Conservation (phyloP, 495 filamentous ascomycete genomes). For the Articulospora tetracladia region DNA sequence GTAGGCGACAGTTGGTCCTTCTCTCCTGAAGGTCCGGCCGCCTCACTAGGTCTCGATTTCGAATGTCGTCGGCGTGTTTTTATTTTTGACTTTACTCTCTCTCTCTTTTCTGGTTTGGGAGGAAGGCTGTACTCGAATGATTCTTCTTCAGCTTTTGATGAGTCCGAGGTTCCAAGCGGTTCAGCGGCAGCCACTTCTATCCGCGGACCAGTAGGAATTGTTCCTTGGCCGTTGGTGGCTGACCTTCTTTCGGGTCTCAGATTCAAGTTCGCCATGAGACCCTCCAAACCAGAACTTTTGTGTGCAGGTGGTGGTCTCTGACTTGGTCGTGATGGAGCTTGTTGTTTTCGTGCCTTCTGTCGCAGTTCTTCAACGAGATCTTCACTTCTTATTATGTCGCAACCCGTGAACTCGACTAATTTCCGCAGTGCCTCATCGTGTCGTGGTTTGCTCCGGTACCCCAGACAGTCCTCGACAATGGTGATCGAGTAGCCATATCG, state of each 20-base stretch:
- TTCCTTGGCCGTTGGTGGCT: not conserved
- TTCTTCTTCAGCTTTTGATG: not conserved
- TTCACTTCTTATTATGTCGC: conserved; percentile 54
- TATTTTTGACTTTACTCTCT: conserved; percentile 23
- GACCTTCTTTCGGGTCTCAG: conserved; percentile 6
- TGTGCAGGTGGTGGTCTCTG: not conserved
- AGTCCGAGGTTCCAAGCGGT: conserved; percentile 8
- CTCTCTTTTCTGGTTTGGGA: conserved; percentile 24
- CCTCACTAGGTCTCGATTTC: conserved; percentile 9
- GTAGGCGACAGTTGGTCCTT: not conserved
- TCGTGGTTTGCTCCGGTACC: conserved; percentile 67
- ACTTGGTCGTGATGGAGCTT: conserved; percentile 5
- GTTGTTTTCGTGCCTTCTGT: conserved; percentile 7
- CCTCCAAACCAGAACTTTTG: conserved; percentile 10
- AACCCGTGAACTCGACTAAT: conserved; percentile 73
- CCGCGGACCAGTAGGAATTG: conserved; percentile 11
- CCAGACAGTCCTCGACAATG: conserved; percentile 85
- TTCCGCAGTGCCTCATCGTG: conserved; percentile 74
- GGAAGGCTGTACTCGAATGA: conserved; percentile 6
- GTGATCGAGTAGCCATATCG: conserved; percentile 81
- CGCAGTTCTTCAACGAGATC: conserved; percentile 44
- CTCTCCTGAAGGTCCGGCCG: not conserved
- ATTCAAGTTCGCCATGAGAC: conserved; percentile 20
- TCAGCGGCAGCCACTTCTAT: conserved; percentile 6
- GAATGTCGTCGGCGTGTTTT: conserved; percentile 22